These are phyloP conservation scores for Ceratobasidium sp. DNA, from an alignment of 1,284 basidiomycete genomes.

Conservation along the genomic window DNA sequence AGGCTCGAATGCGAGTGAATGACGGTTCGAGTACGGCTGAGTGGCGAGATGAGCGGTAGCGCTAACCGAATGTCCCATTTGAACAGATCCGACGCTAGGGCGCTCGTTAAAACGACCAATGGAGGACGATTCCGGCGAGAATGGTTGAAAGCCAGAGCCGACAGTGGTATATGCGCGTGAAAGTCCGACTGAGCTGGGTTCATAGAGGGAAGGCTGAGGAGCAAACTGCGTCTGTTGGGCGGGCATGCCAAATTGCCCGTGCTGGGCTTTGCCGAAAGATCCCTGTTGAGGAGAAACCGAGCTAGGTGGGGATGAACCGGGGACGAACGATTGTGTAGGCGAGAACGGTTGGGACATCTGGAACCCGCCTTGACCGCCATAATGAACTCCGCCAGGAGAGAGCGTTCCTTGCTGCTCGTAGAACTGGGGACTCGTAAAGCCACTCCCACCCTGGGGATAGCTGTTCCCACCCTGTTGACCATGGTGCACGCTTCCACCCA, in stretches of 20 bases:
- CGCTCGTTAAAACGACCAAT: background rate
- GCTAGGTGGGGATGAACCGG: conserved; percentile 8
- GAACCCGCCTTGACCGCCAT: background rate
- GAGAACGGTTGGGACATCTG: conserved; percentile 4
- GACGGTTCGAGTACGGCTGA: background rate
- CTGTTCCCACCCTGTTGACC: background rate
- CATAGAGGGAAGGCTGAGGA: background rate
- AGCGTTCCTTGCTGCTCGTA: background rate
- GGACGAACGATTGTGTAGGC: background rate
- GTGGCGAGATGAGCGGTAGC: background rate
- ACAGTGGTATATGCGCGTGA: conserved; percentile 27
- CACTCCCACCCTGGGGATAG: background rate
- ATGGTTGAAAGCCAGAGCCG: conserved; percentile 23
- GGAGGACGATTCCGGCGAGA: conserved; percentile 8
- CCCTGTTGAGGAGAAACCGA: conserved; percentile 7
- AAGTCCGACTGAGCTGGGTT: conserved; percentile 14
- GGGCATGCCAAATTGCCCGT: background rate
- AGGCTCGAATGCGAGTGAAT: conserved; percentile 32
- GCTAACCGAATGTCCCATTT: conserved; percentile 2
- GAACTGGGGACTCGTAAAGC: background rate
- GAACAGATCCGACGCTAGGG: background rate
- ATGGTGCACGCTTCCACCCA: background rate
- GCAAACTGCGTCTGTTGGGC: background rate
- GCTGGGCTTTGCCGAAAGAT: background rate
- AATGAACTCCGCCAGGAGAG: no score